A percentile compares a stretch with the other conserved stretches of the same genome.
Evolutionary conservation across 2,329 filamentous ascomycete species (phyloP).

Genomic region (Pestalotiopsis sp.): DNA sequence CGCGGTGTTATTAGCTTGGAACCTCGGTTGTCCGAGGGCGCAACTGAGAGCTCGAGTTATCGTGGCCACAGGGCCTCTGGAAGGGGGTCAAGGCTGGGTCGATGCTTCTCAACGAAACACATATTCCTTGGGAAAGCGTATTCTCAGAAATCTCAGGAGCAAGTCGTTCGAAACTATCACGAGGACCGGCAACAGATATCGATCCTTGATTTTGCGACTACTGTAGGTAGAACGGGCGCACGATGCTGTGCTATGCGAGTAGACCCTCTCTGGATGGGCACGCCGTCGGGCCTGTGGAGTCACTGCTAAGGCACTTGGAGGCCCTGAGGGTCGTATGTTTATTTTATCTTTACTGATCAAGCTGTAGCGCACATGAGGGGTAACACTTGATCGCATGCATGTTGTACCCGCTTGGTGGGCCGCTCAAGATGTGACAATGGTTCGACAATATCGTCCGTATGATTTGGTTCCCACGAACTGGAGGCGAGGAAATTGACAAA

Average conservation of each 20-base stretch:
- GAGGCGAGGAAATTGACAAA: neutral
- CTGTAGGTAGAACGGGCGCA: neutral
- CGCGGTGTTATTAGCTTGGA: neutral
- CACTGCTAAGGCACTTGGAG: neutral
- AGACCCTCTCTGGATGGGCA: neutral
- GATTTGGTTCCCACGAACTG: neutral
- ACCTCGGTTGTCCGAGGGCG: conserved; percentile 1
- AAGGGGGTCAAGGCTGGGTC: neutral
- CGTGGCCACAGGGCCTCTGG: conserved; percentile 3
- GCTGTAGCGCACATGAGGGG: neutral
- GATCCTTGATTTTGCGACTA: neutral
- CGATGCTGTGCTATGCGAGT: neutral
- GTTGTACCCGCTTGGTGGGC: neutral
- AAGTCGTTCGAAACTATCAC: neutral
- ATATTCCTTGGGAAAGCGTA: neutral
- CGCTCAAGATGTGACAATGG: neutral
- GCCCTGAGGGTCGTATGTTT: neutral
- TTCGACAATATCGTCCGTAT: neutral
- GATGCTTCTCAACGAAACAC: neutral
- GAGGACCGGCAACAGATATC: neutral
- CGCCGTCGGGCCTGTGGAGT: neutral
- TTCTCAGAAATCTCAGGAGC: neutral
- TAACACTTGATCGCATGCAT: neutral
- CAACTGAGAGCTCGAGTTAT: neutral
- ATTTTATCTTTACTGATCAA: neutral